A percentile compares a stretch with the other conserved stretches of the same genome.
phyloP scores from a whole-genome alignment of 257 asterid species.

The Solanum ossicruentum region DNA sequence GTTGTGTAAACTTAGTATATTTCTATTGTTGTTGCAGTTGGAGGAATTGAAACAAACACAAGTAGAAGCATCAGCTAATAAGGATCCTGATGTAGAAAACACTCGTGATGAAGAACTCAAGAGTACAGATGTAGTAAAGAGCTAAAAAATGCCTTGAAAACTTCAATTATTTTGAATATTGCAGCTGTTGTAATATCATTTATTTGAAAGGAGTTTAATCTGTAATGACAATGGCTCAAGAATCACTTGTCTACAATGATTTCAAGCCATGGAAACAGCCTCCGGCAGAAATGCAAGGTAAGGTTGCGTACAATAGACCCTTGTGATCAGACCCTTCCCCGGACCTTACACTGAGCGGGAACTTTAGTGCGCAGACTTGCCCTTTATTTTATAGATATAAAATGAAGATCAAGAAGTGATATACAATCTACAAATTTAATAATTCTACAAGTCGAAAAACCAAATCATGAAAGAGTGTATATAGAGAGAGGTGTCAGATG shows the following conservation, averaged over 20 bases:
- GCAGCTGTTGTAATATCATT: not conserved
- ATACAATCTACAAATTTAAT: not conserved
- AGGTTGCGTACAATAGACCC: too few species aligned
- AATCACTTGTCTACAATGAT: not conserved
- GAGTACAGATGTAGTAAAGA: not conserved
- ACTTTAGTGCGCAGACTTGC: too few species aligned
- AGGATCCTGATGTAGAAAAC: slow-evolving; percentile 19
- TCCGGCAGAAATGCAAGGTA: too few species aligned
- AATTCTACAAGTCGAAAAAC: not conserved
- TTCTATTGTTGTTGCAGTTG: slow-evolving; percentile 28
- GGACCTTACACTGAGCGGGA: too few species aligned
- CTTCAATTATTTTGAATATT: not conserved
- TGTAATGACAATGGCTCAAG: not conserved
- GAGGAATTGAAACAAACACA: slow-evolving; percentile 43
- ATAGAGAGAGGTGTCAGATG: not conserved
- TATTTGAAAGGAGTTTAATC: not conserved
- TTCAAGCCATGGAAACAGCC: not conserved
- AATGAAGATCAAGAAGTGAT: not conserved
- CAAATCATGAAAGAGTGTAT: not conserved
- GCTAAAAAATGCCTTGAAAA: not conserved
- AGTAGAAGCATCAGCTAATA: slow-evolving; percentile 21
- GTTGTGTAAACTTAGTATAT: not conserved
- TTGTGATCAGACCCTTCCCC: too few species aligned
- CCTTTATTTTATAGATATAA: not conserved
- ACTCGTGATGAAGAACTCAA: slow-evolving; percentile 7